Evolutionary conservation across 2,329 filamentous ascomycete genomes (phyloP), one percentile per base, ranked within the genome.

Genomic region (Aspergillus clavatus): DNA sequence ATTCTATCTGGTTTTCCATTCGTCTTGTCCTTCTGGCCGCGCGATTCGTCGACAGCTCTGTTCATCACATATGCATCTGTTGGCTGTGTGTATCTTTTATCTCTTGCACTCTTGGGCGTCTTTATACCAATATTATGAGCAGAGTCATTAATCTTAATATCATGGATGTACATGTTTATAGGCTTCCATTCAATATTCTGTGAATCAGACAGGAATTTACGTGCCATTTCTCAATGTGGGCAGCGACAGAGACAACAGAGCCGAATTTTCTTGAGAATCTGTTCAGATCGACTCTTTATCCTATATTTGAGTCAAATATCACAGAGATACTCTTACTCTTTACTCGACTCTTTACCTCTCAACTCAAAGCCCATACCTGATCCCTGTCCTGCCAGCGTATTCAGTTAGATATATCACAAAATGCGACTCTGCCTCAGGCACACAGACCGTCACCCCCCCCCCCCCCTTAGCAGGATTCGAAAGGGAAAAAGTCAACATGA

Each of bases 91-190:
- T 35, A 35, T 35, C 11, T 35, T 35, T 35, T 16, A 35, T 21
- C 3, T 35, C 18, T 35, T 21, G 16, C 31, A 35, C 31, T 22
- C 19, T 18, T 22, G 24, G 46, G 45, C 46, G 43, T 42, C 37
- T 48, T 46, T 43, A 36, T 51, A 46, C 28, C 31, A 31, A 47
- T 39, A 38, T 50, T 45, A 45, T 46, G 46, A 53, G 44, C 47
- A 52, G 46, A 27, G 37, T 28, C 41, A 42, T 23, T 56, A 55
- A 47, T 42, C 21, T n/a, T 55, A 56, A 47, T 57, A 57, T 54
- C 56, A 51, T 40, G 35, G 45, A 44, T 43, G 52, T 57, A 54
- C 47, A 55, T 57, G 56, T 46, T 39, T n/a, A 26, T 11, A 18
- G 27, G 29, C n/a, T n/a, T n/a, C n/a, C n/a, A n/a, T n/a, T n/a